phyloP scores from a whole-genome alignment of 805 yeast genomes.

The Spencermartinsiella europaea region DNA sequence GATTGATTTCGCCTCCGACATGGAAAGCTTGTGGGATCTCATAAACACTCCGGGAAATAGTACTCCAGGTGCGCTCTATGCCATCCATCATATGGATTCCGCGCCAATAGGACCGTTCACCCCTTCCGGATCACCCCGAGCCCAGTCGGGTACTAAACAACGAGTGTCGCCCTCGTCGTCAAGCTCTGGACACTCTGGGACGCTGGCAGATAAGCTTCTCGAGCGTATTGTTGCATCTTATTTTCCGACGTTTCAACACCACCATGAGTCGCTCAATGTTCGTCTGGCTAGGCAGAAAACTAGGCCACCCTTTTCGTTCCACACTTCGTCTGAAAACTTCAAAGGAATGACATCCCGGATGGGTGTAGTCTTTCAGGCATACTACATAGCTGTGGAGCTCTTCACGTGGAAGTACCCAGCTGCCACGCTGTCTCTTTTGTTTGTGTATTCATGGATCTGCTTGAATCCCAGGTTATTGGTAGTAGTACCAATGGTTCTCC shows the following conservation, averaged over 20 bases:
- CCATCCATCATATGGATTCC: background rate
- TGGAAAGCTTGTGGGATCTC: background rate
- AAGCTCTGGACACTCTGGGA: background rate
- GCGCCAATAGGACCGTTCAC: background rate
- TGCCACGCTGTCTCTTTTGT: constrained; percentile 53
- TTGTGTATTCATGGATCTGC: constrained; percentile 43
- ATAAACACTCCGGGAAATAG: background rate
- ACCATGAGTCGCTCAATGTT: background rate
- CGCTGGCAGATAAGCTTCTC: constrained; percentile 56
- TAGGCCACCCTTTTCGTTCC: constrained; percentile 68
- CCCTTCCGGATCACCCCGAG: background rate
- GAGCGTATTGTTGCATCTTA: constrained; percentile 70
- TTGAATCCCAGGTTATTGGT: constrained; percentile 55
- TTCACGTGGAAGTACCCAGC: constrained; percentile 62
- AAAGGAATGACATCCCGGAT: constrained; percentile 21
- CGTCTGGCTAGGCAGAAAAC: constrained; percentile 56
- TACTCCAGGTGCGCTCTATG: background rate
- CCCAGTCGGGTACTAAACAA: background rate
- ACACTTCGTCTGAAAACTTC: constrained; percentile 50
- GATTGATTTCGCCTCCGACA: constrained; percentile 41
- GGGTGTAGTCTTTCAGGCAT: constrained; percentile 40
- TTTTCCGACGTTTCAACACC: constrained; percentile 44
- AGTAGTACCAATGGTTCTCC: constrained; percentile 41
- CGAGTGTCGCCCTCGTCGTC: background rate
- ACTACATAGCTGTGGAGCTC: constrained; percentile 52